Conservation (phyloP, 2,329 filamentous ascomycete species). For the Ascochyta fabae region DNA sequence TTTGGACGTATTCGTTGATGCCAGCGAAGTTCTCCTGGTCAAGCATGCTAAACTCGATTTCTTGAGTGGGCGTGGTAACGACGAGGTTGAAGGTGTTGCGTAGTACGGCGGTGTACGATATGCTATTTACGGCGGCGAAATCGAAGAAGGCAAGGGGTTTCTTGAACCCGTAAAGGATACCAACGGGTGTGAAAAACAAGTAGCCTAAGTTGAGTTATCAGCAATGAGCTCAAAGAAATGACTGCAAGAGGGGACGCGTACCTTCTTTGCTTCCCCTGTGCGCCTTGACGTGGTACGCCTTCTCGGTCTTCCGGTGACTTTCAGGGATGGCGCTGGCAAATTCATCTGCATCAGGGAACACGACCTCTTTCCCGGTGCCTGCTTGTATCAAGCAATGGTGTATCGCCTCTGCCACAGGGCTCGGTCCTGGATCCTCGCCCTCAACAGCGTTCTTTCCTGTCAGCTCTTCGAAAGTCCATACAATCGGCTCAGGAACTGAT, state of each 20-base stretch:
- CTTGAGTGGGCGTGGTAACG: constrained; percentile 59
- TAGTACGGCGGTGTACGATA: constrained; percentile 69
- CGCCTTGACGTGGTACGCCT: constrained; percentile 68
- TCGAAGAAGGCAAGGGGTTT: constrained; percentile 69
- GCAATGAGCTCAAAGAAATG: neutral
- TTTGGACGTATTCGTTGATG: constrained; percentile 68
- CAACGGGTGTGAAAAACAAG: constrained; percentile 66
- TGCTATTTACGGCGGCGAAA: constrained; percentile 64
- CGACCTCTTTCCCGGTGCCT: constrained; percentile 54
- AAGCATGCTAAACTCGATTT: constrained; percentile 70
- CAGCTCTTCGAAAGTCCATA: constrained; percentile 66
- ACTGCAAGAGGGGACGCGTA: constrained; percentile 35
- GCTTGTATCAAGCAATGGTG: constrained; percentile 52
- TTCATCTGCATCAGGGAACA: constrained; percentile 62
- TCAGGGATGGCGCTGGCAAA: constrained; percentile 67
- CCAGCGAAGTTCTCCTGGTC: constrained; percentile 68
- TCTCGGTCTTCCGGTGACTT: constrained; percentile 67
- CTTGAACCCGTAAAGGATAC: constrained; percentile 70
- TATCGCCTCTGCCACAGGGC: constrained; percentile 54
- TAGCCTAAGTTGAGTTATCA: constrained; percentile 56
- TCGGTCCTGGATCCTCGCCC: constrained; percentile 51
- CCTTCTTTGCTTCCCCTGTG: constrained; percentile 71
- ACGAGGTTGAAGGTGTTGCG: constrained; percentile 72
- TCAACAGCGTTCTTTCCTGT: constrained; percentile 52
- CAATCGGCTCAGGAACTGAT: constrained; percentile 59